Evolutionary conservation across 2,329 filamentous ascomycete genomes (phyloP).

Genomic region (Epichloe hybrida): DNA sequence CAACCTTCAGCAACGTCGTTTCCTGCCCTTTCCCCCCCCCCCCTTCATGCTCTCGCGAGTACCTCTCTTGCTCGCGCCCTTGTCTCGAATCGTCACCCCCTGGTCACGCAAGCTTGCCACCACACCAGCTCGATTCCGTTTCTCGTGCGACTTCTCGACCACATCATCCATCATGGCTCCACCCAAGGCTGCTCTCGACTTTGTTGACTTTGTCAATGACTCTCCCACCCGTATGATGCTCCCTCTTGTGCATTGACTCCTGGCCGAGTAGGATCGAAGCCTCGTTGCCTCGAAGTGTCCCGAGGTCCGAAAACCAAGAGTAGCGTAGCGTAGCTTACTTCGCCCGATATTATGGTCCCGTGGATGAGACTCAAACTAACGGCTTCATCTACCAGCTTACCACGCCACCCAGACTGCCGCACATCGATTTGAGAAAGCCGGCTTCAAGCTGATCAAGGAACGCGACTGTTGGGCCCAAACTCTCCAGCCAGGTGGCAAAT

Average conservation of each 20-base stretch:
- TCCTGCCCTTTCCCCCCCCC: background rate
- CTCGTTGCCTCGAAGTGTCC: background rate
- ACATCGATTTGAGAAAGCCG: conserved; percentile 62
- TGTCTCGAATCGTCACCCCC: background rate
- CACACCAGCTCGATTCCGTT: background rate
- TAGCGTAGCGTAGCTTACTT: no score
- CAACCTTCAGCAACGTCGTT: background rate
- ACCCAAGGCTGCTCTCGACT: conserved; percentile 56
- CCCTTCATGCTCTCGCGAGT: background rate
- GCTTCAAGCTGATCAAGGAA: conserved; percentile 81
- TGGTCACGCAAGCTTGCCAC: background rate
- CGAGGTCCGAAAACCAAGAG: no score
- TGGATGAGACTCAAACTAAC: background rate
- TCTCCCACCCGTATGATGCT: conserved; percentile 70
- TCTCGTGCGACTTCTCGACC: conserved; percentile 12
- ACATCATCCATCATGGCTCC: conserved; percentile 34
- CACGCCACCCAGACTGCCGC: conserved; percentile 78
- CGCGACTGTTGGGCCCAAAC: conserved; percentile 75
- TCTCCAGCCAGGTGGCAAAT: conserved; percentile 78
- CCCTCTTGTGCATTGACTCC: background rate
- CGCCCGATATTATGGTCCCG: no score
- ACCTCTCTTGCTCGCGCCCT: background rate
- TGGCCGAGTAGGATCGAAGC: background rate
- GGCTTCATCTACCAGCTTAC: conserved; percentile 49
- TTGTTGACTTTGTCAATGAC: conserved; percentile 84